Base-by-base conservation (phyloP, 306 rosid species). In the Vicia sativa region DNA sequence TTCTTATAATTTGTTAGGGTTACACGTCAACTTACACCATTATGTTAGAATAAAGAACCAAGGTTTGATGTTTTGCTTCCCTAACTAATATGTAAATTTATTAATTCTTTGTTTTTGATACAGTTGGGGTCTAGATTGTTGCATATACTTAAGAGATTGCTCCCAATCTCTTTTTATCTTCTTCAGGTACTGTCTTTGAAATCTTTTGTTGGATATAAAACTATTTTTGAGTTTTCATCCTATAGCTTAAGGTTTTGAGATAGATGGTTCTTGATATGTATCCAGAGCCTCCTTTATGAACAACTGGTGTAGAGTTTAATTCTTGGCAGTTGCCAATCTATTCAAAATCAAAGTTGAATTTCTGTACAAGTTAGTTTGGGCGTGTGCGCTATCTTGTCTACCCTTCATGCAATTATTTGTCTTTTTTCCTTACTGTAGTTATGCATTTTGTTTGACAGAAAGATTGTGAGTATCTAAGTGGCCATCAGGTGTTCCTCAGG, bases 381-480 rank as follows among this genome's bases (percentile, higher is more conserved):
- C 5, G 16, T 45, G 49, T 25, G n/a, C 42, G 8, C 25, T 23
- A 15, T 61, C 63, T 37, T 23, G 25, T 61, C 70, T 37, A 15
- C 34, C 11, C 52, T 72, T 25, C 69, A 72, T 78, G 44, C 65
- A 74, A 29, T 42, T 73, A 73, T 43, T 70, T 21, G 37, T 67
- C 25, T 19, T 18, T 13, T 63, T 64, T 14, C 31, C 29, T 48
- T 65, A 46, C 14, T 65, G 54, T 68, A 13, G 52, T 46, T 62
- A 41, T 71, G 45, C 37, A 23, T 70, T 57, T 69, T 66, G 44
- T 66, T 87, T 61, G 67, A 62, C 95, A 93, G 98, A 90, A 90
- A 86, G 98, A 93, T 69, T 88, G 88, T 11, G 97, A 93, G 79
- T 90, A 93, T 81, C 86, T 93, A 56, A 88, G 98, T 79, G 96